Conservation (phyloP, 257 asterid genomes). For the Coffea canephora region DNA sequence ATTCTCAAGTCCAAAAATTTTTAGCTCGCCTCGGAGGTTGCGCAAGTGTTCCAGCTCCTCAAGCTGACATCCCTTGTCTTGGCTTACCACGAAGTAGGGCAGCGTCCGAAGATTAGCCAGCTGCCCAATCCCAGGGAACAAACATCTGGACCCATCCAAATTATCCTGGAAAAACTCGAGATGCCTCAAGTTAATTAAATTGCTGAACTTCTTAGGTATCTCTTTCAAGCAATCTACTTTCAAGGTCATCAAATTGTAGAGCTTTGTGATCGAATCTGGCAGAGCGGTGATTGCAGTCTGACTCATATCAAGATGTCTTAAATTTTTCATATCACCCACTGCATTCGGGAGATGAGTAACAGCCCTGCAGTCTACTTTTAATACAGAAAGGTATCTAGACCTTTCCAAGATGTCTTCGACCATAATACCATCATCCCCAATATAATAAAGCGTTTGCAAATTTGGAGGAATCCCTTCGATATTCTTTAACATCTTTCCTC, state of each 20-base stretch:
- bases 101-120: conserved; percentile 15
- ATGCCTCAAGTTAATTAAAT: conserved; percentile 23
- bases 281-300: conserved; percentile 6
- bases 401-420: neutral
- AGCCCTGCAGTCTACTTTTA: neutral
- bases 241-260: conserved; percentile 20
- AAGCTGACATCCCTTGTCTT: conserved; percentile 15
- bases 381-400: conserved; percentile 1
- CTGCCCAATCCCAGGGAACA: conserved; percentile 24
- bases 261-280: conserved; percentile 14
- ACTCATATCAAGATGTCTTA: conserved; percentile 15
- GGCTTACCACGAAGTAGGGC: conserved; percentile 16
- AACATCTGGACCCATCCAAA: neutral
- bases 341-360: too few species aligned
- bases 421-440: neutral
- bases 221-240: neutral
- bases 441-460: neutral
- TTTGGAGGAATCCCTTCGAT: conserved; percentile 1
- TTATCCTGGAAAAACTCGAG: conserved; percentile 3
- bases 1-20: conserved; percentile 19
- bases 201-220: neutral
- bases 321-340: neutral
- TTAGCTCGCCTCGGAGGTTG: conserved; percentile 17
- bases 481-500: neutral
- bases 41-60: conserved; percentile 16